These are phyloP conservation scores for Aureobasidium pullulans DNA, from an alignment of 2,329 filamentous ascomycete species.

Conservation along the genomic window DNA sequence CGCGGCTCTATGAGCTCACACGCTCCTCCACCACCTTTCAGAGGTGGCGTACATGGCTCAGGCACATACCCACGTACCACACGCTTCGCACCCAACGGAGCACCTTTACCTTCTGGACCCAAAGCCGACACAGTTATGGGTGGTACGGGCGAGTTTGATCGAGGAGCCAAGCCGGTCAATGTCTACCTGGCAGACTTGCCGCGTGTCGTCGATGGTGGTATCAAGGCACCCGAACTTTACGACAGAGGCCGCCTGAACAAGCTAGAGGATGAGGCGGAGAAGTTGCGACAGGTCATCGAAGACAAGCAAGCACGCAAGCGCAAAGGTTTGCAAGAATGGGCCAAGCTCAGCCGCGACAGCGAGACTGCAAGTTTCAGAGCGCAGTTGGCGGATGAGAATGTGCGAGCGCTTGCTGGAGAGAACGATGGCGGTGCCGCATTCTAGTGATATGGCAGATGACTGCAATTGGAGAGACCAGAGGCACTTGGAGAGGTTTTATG, in stretches of 20 bases:
- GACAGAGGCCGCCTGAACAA: conserved; percentile 37
- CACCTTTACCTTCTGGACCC: conserved; percentile 13
- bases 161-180: conserved; percentile 15
- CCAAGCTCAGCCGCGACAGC: conserved; percentile 35
- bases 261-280: conserved; percentile 41
- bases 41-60: conserved; percentile 36
- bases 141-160: neutral
- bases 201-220: conserved; percentile 37
- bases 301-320: conserved; percentile 39
- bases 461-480: neutral
- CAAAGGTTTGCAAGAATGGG: conserved; percentile 39
- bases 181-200: conserved; percentile 37
- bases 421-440: conserved; percentile 29
- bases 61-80: conserved; percentile 41
- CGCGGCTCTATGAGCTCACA: conserved; percentile 23
- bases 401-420: conserved; percentile 35
- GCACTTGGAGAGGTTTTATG: neutral
- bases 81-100: conserved; percentile 31
- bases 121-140: conserved; percentile 4
- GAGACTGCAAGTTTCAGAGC: conserved; percentile 38
- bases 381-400: conserved; percentile 40
- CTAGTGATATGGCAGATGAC: neutral
- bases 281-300: conserved; percentile 38
- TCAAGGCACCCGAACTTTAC: conserved; percentile 34
- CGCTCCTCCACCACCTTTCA: conserved; percentile 28